A percentile compares a stretch with the other conserved stretches of the same genome.
Conservation (phyloP, 164 flowering plant genomes). For the Liriodendron chinense region DNA sequence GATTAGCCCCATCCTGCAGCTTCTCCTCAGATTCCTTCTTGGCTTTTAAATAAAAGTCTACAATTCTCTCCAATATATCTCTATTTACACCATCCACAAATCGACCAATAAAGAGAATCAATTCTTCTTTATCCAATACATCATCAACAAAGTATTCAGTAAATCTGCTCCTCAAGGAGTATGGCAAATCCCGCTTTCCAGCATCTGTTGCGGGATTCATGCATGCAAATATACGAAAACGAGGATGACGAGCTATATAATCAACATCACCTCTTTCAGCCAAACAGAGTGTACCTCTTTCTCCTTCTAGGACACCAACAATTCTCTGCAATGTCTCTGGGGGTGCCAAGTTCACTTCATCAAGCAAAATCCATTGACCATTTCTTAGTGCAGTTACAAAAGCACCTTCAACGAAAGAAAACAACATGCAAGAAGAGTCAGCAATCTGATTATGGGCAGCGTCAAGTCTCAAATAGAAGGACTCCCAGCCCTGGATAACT, state of each 20-base stretch:
- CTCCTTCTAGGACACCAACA: slow-evolving; percentile 86
- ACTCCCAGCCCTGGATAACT: slow-evolving; percentile 48
- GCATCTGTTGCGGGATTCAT: slow-evolving; percentile 99
- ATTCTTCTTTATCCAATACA: slow-evolving; percentile 69
- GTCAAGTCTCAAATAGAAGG: slow-evolving; percentile 48
- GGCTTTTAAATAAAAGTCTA: slow-evolving; percentile 67
- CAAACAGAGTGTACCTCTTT: slow-evolving; percentile 75
- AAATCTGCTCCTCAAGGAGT: slow-evolving; percentile 73
- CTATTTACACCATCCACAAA: slow-evolving; percentile 42
- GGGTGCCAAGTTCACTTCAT: slow-evolving; percentile 98
- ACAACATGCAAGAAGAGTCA: slow-evolving; percentile 65
- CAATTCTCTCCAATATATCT: slow-evolving; percentile 44
- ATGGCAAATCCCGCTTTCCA: slow-evolving; percentile 86
- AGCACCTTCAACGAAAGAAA: slow-evolving; percentile 95
- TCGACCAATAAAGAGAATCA: slow-evolving; percentile 57
- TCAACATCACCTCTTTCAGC: slow-evolving; percentile 86
- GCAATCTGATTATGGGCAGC: slow-evolving; percentile 48
- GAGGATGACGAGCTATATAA: slow-evolving; percentile 64
- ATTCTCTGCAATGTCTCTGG: slow-evolving; percentile 92
- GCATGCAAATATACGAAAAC: slow-evolving; percentile 91
- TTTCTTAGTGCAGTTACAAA: slow-evolving; percentile 77
- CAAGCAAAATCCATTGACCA: slow-evolving; percentile 96
- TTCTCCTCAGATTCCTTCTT: slow-evolving; percentile 73
- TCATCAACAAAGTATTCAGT: slow-evolving; percentile 95
- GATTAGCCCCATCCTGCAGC: slow-evolving; percentile 95